phyloP scores from a whole-genome alignment of 139 green algal species.

The Tetraselmis chui region DNA sequence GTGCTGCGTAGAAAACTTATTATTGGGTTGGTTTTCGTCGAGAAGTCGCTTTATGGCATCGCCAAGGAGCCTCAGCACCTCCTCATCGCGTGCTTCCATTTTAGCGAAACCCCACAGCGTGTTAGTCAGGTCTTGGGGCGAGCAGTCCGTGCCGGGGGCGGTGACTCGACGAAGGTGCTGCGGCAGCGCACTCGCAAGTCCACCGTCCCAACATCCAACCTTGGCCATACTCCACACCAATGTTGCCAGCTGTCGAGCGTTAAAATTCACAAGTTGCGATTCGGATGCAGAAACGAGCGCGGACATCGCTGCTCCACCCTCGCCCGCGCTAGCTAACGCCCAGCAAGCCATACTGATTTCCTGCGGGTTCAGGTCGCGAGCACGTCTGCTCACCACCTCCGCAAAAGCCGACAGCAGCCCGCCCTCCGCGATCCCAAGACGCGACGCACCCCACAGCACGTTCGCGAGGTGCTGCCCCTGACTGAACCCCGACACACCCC shows the following conservation, averaged over 20 bases:
- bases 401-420: not conserved
- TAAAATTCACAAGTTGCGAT: not conserved
- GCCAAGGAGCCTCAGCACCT: too few relatives aligned
- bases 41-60: too few relatives aligned
- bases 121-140: not conserved
- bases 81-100: too few relatives aligned
- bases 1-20: not conserved
- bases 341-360: not conserved
- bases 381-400: not conserved
- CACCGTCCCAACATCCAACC: not conserved
- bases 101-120: not conserved
- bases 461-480: constrained; percentile 4
- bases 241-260: not conserved
- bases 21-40: too few relatives aligned
- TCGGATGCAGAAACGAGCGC: not conserved
- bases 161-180: not conserved
- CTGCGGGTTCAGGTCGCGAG: not conserved
- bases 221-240: constrained; percentile 1
- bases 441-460: not conserved
- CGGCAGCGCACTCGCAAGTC: not conserved
- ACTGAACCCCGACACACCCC: not conserved
- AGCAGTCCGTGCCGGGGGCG: not conserved
- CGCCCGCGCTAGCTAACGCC: not conserved
- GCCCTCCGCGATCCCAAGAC: not conserved
- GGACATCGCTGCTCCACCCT: not conserved